A percentile compares a stretch with the other conserved stretches of the same genome.
Evolutionary conservation across 805 yeast genomes (phyloP).

Genomic region (Candida koratica): DNA sequence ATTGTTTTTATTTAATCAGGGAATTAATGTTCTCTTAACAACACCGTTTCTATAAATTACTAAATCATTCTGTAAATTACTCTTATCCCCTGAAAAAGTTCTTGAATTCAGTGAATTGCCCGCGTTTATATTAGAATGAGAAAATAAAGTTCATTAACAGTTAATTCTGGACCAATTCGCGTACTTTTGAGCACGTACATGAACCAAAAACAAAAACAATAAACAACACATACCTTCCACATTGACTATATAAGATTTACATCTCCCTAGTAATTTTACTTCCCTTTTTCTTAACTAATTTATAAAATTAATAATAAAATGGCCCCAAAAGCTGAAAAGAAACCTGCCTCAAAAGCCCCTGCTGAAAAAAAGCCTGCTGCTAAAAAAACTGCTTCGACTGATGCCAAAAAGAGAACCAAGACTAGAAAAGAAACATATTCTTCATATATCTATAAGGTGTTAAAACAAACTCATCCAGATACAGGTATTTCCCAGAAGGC

Average conservation of each 20-base stretch:
- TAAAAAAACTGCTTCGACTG: slow-evolving; percentile 78
- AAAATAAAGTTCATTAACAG: no score
- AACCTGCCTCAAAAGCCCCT: slow-evolving; percentile 94
- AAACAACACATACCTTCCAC: slow-evolving; percentile 1
- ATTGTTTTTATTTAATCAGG: slow-evolving; percentile 3
- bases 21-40: not conserved
- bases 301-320: slow-evolving; percentile 31
- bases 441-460: slow-evolving; percentile 96
- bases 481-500: slow-evolving; percentile 99
- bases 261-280: slow-evolving; percentile 3
- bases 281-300: slow-evolving; percentile 6
- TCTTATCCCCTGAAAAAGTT: no score
- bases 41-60: slow-evolving; percentile 2
- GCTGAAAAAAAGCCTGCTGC: slow-evolving; percentile 92
- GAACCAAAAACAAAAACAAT: slow-evolving; percentile 6
- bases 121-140: no score
- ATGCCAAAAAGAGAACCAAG: slow-evolving; percentile 88
- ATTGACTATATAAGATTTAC: slow-evolving; percentile 5
- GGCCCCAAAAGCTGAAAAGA: slow-evolving; percentile 68
- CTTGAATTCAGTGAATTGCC: no score
- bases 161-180: slow-evolving; percentile 2
- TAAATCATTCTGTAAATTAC: slow-evolving; percentile 6
- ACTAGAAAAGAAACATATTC: slow-evolving; percentile 97
- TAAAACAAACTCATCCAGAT: slow-evolving; percentile 98
- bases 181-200: slow-evolving; percentile 3